Conservation (phyloP, 257 asterid genomes). For the Gardenia jasminoides region DNA sequence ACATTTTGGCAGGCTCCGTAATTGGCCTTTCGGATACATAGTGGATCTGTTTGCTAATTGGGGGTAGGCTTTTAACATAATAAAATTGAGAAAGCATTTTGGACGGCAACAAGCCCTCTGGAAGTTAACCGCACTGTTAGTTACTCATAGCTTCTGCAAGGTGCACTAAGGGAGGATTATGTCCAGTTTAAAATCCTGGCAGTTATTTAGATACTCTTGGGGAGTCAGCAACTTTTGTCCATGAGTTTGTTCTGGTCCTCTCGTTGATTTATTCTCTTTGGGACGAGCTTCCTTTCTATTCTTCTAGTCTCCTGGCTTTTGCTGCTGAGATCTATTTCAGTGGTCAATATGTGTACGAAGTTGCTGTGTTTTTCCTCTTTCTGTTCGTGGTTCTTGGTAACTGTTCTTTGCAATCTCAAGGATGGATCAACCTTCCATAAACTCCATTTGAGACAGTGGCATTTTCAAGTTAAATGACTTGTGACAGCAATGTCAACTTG, state of each 20-base stretch:
- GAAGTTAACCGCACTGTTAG: constrained; percentile 28
- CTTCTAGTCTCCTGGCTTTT: constrained; percentile 15
- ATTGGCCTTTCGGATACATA: constrained; percentile 56
- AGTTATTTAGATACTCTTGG: constrained; percentile 32
- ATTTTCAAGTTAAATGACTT: constrained; percentile 8
- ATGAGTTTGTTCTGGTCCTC: constrained; percentile 29
- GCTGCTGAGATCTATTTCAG: constrained; percentile 11
- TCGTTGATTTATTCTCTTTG: constrained; percentile 23
- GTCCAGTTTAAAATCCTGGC: constrained; percentile 30
- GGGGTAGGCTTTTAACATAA: constrained; percentile 43
- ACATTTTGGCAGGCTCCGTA: constrained; percentile 73
- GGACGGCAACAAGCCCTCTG: constrained; percentile 38
- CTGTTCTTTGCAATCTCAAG: constrained; percentile 6
- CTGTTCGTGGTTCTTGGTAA: constrained; percentile 17
- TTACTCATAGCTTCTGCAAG: constrained; percentile 34
- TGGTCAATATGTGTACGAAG: background rate
- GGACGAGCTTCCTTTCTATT: constrained; percentile 18
- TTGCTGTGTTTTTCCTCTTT: constrained; percentile 11
- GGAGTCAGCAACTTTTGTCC: constrained; percentile 36
- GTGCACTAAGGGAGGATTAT: constrained; percentile 30
- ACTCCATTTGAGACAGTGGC: background rate
- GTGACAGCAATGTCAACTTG: background rate
- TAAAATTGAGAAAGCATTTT: constrained; percentile 49
- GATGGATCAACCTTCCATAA: constrained; percentile 6
- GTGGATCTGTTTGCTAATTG: constrained; percentile 59